Conservation (phyloP, 108 stramenopile species). For the Nitzschia sp. region DNA sequence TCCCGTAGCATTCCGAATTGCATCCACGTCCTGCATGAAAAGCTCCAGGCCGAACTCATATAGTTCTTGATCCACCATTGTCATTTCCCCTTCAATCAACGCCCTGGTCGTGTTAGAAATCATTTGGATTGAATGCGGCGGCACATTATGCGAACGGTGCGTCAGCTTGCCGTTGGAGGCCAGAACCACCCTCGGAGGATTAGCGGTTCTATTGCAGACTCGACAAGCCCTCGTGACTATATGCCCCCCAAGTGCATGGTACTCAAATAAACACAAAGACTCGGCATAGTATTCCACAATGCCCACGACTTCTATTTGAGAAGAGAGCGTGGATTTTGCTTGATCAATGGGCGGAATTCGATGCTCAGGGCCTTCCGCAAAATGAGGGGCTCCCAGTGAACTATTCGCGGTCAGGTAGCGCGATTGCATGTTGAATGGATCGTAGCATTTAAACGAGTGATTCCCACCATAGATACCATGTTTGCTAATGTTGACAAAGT, state of each 20-base stretch:
- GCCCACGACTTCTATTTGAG: slow-evolving; percentile 8
- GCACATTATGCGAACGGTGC: background rate
- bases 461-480: background rate
- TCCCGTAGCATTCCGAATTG: background rate
- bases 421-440: slow-evolving; percentile 21
- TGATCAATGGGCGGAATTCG: background rate
- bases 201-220: background rate
- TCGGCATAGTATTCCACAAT: slow-evolving; percentile 15
- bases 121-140: background rate
- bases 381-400: background rate
- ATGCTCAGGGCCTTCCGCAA: background rate
- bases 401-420: slow-evolving; percentile 6
- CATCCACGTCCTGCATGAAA: background rate
- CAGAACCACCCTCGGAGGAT: background rate
- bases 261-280: slow-evolving; percentile 10
- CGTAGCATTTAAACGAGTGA: slow-evolving; percentile 7
- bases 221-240: background rate
- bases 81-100: background rate
- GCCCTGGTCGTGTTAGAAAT: background rate
- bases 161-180: background rate
- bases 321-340: background rate
- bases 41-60: background rate
- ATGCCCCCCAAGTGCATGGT: background rate
- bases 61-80: background rate
- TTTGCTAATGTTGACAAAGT: slow-evolving; percentile 1